Conservation (phyloP, 805 yeast species). For the Sungouiozyma ichnusensis region DNA sequence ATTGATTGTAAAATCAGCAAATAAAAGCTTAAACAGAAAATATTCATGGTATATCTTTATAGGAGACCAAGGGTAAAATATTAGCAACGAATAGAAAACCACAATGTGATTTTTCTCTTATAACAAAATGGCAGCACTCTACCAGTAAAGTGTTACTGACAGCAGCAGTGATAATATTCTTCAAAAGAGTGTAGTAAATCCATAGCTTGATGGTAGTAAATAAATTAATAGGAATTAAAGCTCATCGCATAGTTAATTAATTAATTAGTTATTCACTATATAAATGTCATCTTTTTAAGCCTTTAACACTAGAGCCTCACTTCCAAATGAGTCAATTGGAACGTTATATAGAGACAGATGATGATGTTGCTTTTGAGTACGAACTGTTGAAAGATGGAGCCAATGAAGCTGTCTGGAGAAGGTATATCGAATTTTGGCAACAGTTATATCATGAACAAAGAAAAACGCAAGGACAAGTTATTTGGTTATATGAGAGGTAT, state of each 20-base stretch:
- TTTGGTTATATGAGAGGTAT: conserved; percentile 32
- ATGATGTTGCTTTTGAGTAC: conserved; percentile 37
- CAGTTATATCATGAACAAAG: conserved; percentile 3
- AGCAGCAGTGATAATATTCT: too few relatives aligned
- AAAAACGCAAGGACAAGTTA: conserved; percentile 10
- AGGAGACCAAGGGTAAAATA: not conserved
- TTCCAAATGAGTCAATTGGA: conserved; percentile 1
- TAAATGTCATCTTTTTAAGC: too few relatives aligned
- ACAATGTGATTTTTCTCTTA: too few relatives aligned
- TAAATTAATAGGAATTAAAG: not conserved
- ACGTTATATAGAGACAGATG: conserved; percentile 12
- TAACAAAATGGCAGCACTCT: too few relatives aligned
- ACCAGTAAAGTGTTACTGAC: too few relatives aligned
- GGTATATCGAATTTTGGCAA: conserved; percentile 33
- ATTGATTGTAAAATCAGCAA: conserved; percentile 3
- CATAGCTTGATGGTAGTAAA: not conserved
- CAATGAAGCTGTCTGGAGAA: conserved; percentile 34
- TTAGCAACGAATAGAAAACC: not conserved
- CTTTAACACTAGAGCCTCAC: not conserved
- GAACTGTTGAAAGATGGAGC: conserved; percentile 33
- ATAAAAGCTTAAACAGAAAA: not conserved
- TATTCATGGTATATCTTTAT: not conserved
- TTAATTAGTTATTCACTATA: too few relatives aligned
- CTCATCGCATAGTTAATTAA: too few relatives aligned
- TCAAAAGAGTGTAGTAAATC: too few relatives aligned